These are phyloP conservation scores for Arthrobotrys entomopaga DNA, from an alignment of 2,329 filamentous ascomycete genomes.

Conservation along the genomic window DNA sequence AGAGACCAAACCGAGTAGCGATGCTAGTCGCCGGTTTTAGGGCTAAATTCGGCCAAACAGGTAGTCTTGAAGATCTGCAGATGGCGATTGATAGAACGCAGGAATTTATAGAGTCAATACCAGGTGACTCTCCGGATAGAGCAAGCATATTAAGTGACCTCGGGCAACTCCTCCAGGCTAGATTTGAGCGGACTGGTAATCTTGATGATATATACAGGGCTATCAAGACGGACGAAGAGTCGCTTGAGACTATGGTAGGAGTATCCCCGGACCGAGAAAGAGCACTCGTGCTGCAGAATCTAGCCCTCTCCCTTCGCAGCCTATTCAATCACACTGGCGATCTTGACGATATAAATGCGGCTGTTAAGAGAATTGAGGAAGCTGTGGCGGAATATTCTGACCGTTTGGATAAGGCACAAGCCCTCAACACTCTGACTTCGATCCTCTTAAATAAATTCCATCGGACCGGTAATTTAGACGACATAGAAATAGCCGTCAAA, in stretches of 20 bases:
- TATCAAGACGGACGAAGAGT: constrained; percentile 13
- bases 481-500: constrained; percentile 41
- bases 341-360: constrained; percentile 20
- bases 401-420: neutral
- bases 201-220: constrained; percentile 23
- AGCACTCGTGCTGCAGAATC: too few species aligned
- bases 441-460: too few species aligned
- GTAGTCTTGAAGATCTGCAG: constrained; percentile 16
- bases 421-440: too few species aligned
- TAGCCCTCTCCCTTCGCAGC: neutral
- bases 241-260: neutral
- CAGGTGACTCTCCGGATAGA: neutral
- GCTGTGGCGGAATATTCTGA: neutral
- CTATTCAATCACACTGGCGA: constrained; percentile 8
- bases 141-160: neutral
- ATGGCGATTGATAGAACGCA: constrained; percentile 12
- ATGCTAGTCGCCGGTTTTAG: neutral
- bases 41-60: neutral
- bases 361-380: constrained; percentile 18
- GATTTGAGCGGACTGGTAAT: constrained; percentile 7
- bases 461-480: constrained; percentile 5
- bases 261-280: neutral
- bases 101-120: too few species aligned
- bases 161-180: neutral
- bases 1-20: too few species aligned